Evolutionary conservation across 164 flowering plant genomes (phyloP).

Genomic region (Dillenia turbinata): DNA sequence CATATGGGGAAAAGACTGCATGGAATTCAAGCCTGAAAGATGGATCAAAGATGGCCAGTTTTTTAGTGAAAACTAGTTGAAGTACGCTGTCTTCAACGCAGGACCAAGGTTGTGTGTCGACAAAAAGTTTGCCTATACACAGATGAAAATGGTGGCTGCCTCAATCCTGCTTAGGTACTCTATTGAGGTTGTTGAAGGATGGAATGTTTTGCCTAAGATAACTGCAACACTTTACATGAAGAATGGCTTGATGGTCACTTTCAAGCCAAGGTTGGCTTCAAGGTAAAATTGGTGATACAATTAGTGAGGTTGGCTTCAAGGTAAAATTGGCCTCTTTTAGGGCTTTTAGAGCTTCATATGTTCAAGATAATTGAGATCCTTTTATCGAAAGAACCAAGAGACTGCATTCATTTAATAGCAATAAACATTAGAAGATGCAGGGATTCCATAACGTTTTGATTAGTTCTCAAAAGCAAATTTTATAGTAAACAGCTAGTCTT

Average conservation of each 20-base stretch:
- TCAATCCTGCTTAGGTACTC: slow-evolving; percentile 43
- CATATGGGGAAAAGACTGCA: slow-evolving; percentile 64
- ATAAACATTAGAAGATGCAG: neutral
- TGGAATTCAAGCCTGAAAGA: slow-evolving; percentile 58
- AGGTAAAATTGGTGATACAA: too few species aligned
- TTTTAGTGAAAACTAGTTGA: slow-evolving; percentile 38
- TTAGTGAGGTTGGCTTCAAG: too few species aligned
- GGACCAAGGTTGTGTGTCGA: slow-evolving; percentile 65
- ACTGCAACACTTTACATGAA: slow-evolving; percentile 58
- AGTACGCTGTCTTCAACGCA: slow-evolving; percentile 48
- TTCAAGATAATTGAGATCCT: too few species aligned
- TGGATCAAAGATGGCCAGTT: slow-evolving; percentile 47
- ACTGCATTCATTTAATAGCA: too few species aligned
- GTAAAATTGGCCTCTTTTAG: too few species aligned
- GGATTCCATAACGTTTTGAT: too few species aligned
- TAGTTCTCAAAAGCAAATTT: too few species aligned
- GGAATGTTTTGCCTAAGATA: slow-evolving; percentile 33
- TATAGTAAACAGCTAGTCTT: too few species aligned
- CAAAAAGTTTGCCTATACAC: slow-evolving; percentile 58
- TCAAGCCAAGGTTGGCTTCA: slow-evolving; percentile 19
- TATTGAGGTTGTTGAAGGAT: slow-evolving; percentile 35
- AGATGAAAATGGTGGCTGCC: slow-evolving; percentile 71
- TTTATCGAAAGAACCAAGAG: too few species aligned
- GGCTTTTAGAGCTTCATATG: too few species aligned
- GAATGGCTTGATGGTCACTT: slow-evolving; percentile 42